Percentiles rank a stretch among this genome's conserved stretches.
These are phyloP conservation scores for Sporisorium scitamineum DNA, from an alignment of 1,284 basidiomycete species.

Conservation along the genomic window DNA sequence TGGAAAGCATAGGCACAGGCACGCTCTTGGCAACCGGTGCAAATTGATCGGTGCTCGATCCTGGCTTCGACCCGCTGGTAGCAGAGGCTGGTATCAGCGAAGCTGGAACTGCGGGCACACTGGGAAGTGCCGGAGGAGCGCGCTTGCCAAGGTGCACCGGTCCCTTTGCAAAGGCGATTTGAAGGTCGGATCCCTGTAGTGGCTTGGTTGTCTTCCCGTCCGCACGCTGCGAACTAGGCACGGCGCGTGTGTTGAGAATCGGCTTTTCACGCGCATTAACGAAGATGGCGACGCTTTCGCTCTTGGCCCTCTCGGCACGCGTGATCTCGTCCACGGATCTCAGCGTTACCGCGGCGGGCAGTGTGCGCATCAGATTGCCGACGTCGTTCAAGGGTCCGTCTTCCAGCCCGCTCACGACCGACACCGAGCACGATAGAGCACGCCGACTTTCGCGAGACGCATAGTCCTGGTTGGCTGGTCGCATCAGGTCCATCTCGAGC, in stretches of 20 bases:
- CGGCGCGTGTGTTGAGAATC: constrained; percentile 41
- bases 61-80: background rate
- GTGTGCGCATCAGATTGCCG: constrained; percentile 21
- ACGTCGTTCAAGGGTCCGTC: constrained; percentile 27
- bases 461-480: constrained; percentile 11
- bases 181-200: constrained; percentile 47
- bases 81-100: background rate
- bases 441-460: constrained; percentile 11
- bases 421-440: constrained; percentile 28
- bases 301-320: constrained; percentile 27
- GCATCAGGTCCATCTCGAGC: constrained; percentile 72
- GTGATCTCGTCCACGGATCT: constrained; percentile 32
- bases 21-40: constrained; percentile 16
- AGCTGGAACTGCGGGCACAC: background rate
- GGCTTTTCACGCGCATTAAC: constrained; percentile 46
- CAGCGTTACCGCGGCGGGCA: constrained; percentile 31
- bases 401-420: constrained; percentile 28
- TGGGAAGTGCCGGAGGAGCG: constrained; percentile 8
- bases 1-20: constrained; percentile 25
- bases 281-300: constrained; percentile 37
- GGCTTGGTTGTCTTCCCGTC: constrained; percentile 33
- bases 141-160: constrained; percentile 52
- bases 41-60: constrained; percentile 12
- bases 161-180: constrained; percentile 61
- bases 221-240: constrained; percentile 17